These are phyloP conservation scores for Diatrype stigma DNA, from an alignment of 2,329 filamentous ascomycete genomes.

Conservation along the genomic window DNA sequence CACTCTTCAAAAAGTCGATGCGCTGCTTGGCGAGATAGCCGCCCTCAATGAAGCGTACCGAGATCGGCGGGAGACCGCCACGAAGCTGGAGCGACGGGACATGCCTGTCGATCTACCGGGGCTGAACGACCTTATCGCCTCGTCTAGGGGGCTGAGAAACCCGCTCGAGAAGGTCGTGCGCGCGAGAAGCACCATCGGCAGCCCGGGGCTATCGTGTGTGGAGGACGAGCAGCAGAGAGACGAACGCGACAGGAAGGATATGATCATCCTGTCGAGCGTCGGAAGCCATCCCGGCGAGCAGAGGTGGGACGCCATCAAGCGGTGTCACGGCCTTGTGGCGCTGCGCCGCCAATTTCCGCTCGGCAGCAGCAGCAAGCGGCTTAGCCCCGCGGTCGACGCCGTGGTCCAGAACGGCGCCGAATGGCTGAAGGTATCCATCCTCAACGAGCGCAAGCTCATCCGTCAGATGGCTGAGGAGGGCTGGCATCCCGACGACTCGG, in stretches of 20 bases:
- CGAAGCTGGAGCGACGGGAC: conserved; percentile 8
- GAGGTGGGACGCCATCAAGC: conserved; percentile 12
- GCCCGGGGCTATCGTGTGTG: neutral
- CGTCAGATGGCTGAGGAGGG: conserved; percentile 13
- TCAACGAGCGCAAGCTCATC: conserved; percentile 10
- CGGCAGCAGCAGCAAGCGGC: neutral
- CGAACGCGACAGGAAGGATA: conserved; percentile 11
- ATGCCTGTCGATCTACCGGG: conserved; percentile 9
- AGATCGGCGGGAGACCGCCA: conserved; percentile 3
- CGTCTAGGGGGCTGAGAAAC: conserved; percentile 7
- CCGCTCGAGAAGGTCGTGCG: conserved; percentile 8
- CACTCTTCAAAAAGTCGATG: conserved; percentile 4
- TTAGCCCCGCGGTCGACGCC: conserved; percentile 9
- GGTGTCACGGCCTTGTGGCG: conserved; percentile 8
- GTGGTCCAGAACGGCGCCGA: conserved; percentile 11
- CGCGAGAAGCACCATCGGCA: neutral
- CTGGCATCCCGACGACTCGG: conserved; percentile 13
- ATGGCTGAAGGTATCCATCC: conserved; percentile 10
- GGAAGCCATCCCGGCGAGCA: conserved; percentile 4
- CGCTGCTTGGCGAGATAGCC: conserved; percentile 7
- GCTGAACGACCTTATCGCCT: conserved; percentile 9
- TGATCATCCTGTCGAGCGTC: conserved; percentile 4
- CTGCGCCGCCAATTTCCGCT: conserved; percentile 8
- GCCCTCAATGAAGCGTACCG: conserved; percentile 7
- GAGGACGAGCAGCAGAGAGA: conserved; percentile 1